Evolutionary conservation across 352 stramenopile genomes (phyloP), one percentile per base, ranked within the genome.

Genomic region (Phytophthora pistaciae): DNA sequence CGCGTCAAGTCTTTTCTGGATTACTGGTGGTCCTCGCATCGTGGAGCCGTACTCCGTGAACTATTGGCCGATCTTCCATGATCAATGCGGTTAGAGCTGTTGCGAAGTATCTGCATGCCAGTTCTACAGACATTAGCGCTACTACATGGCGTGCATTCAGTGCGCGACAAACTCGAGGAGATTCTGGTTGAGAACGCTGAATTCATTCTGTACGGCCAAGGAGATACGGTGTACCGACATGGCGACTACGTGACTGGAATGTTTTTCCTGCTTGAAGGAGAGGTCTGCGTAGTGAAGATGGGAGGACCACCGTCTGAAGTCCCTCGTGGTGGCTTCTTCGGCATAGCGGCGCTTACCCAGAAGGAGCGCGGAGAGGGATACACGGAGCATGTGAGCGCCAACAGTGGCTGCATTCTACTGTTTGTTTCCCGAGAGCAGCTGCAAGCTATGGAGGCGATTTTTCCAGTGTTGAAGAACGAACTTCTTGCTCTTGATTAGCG

Each of bases 11-110:
- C 79, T 6, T 89, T 87, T 42, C 62, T 89, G 11, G 82, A 89
- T 56, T 89, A 85, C 60, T 89, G 82, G 82, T 89, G 82, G 82
- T 82, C 76, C 2, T 77, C 79, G 0, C 82, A 89, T 60, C 79
- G 82, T 11, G 82, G 82, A 8, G 82, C 82, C 0, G 73, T 82
- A 3, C 79, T 78, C 13, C 66, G 72, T 1, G 74, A 87, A 7
- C 54, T 89, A 7, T 60, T 89, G 0, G 60, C 72, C 9, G 82
- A 87, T 46, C 74, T 89, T 0, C 82, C 82, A 0, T 67, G 71
- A 27, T 68, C 66, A 2, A 77, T 89, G 54, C 74, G 75, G 13
- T 68, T 79, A 5, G 68, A 89, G 11, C 70, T 89, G 14, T 56
- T 85, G 2, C 48, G 61, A 18, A 76, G 70, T 18, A 85, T 89